These are phyloP conservation scores for Purshia tridentata DNA, from an alignment of 306 rosid species.

Conservation along the genomic window DNA sequence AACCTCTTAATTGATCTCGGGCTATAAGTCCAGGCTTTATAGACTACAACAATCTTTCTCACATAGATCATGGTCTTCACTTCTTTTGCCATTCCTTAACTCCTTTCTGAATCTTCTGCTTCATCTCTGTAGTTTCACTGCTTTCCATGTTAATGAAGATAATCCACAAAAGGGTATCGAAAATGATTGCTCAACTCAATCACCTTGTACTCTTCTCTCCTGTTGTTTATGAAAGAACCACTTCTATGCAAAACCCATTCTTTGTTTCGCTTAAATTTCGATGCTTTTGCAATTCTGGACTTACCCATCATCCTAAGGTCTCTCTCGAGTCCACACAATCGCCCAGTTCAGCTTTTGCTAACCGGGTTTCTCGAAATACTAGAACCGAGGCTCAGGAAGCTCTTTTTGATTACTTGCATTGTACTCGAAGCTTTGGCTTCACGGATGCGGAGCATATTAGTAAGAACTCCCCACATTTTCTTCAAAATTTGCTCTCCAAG, in stretches of 20 bases:
- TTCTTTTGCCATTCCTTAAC: background rate
- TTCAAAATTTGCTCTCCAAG: constrained; percentile 43
- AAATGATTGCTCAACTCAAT: constrained; percentile 40
- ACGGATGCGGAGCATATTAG: constrained; percentile 66
- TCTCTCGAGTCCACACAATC: constrained; percentile 23
- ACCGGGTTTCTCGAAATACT: constrained; percentile 34
- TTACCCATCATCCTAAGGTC: constrained; percentile 16
- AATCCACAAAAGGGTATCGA: constrained; percentile 19
- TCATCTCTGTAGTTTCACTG: background rate
- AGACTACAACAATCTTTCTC: background rate
- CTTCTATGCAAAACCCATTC: constrained; percentile 29
- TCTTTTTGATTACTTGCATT: constrained; percentile 60
- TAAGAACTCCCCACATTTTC: constrained; percentile 61
- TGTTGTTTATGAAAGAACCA: constrained; percentile 18
- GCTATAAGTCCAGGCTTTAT: background rate
- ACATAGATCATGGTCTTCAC: background rate
- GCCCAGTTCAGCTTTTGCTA: constrained; percentile 6
- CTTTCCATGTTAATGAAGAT: constrained; percentile 31
- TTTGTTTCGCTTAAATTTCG: constrained; percentile 23
- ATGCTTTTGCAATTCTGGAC: constrained; percentile 21
- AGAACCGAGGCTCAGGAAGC: constrained; percentile 48
- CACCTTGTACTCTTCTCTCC: constrained; percentile 25
- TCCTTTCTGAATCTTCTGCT: background rate
- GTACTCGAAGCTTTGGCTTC: constrained; percentile 56
- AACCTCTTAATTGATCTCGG: background rate